Evolutionary conservation across 805 yeast species (phyloP), one percentile per base, ranked within the genome.

Genomic region (Barnettozyma sucrosica): DNA sequence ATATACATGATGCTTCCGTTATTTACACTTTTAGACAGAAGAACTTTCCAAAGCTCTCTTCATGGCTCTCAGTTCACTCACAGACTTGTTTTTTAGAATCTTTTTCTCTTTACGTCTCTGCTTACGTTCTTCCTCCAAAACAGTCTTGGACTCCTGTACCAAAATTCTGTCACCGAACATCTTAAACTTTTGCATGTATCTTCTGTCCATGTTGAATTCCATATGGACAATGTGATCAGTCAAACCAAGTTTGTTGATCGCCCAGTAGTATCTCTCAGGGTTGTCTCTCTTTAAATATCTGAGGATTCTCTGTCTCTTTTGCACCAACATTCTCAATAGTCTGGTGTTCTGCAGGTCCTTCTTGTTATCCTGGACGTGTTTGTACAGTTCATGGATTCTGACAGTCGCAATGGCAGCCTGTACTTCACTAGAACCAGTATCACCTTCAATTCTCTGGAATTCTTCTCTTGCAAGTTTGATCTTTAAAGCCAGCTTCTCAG

Each of bases 391-490:
- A 55, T 84, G 86, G 56, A 93, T 88, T 59, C 79, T 79, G 43
- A 88, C 83, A 0, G 98, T 89, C 69, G 83, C 69, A 24, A 87
- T 76, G 3, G 97, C 98, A 2, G 98, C 97, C 67, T 90, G 97
- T 23, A 90, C 97, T 68, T 92, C 98, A 46, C 95, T 81, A 2
- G 96, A 87, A 3, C 96, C 97, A 1, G 97, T 87, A 64, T 93
- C 98, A 46, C 96, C 96, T 41, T 82, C 89, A 53, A 76, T 74
- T 59, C 96, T 75, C 56, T 80, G 81, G 66, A 92, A 90, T 68
- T 92, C 97, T 56, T 76, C 68, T 44, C 80, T 74, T 1, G 97
- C 97, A 41, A 84, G 64, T 41, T 68, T 67, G 2, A 79, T 70
- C 25, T 88, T 85, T 55, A 78, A 63, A 54, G 79, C 77, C 58